Conservation (phyloP, 192 early-diverging fungal species). For the Paraglomus brasilianum region DNA sequence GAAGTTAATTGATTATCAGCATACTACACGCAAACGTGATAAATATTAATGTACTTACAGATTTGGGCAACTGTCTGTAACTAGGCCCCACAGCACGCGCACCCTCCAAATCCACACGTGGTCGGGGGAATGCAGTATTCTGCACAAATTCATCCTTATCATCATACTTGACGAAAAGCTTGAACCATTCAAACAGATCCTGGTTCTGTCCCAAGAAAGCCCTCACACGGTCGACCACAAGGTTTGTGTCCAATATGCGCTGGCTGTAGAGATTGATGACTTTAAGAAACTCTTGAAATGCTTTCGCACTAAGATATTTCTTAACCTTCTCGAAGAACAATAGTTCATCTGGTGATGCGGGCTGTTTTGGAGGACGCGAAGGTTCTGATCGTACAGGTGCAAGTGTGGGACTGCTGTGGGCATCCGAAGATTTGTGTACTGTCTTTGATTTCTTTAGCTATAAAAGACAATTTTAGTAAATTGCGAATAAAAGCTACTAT, state of each 20-base stretch:
- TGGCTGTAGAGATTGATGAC: constrained; percentile 92
- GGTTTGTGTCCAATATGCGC: constrained; percentile 84
- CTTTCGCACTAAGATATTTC: constrained; percentile 80
- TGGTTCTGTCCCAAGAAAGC: constrained; percentile 79
- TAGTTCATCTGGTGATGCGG: constrained; percentile 72
- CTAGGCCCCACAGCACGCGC: constrained; percentile 68
- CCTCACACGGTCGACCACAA: constrained; percentile 81
- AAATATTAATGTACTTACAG: constrained; percentile 42
- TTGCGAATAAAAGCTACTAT: background rate
- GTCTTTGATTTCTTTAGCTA: constrained; percentile 29
- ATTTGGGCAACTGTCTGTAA: constrained; percentile 66
- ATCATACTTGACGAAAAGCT: constrained; percentile 80
- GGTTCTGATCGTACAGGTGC: background rate
- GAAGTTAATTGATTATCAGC: constrained; percentile 1
- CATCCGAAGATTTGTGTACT: background rate
- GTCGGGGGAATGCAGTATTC: constrained; percentile 59
- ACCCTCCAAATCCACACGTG: constrained; percentile 62
- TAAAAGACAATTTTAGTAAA: background rate
- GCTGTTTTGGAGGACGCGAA: constrained; percentile 17
- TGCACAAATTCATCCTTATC: constrained; percentile 66
- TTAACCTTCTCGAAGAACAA: constrained; percentile 95
- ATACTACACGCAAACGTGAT: background rate
- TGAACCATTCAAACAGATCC: constrained; percentile 95
- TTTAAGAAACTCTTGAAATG: constrained; percentile 96
- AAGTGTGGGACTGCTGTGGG: constrained; percentile 5